Conservation (phyloP, 345 rosid genomes). For the Gossypium raimondii region DNA sequence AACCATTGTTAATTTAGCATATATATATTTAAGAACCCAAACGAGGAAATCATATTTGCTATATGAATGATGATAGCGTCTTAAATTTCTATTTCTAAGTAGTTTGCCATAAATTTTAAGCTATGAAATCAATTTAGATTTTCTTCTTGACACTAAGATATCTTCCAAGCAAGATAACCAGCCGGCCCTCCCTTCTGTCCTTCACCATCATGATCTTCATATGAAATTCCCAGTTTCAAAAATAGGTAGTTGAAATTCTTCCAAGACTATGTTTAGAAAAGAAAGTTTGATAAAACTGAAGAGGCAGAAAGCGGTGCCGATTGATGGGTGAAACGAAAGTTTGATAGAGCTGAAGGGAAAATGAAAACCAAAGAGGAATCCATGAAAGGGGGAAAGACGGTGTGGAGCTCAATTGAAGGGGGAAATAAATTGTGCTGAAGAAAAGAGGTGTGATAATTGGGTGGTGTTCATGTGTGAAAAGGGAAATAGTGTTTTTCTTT, state of each 20-base stretch:
- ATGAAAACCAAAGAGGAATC: background rate
- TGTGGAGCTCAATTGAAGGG: background rate
- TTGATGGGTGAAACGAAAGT: background rate
- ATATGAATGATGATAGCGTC: too few relatives aligned
- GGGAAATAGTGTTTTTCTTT: background rate
- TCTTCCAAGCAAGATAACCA: conserved; percentile 93
- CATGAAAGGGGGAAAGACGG: background rate
- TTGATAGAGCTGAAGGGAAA: background rate
- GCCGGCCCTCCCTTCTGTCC: conserved; percentile 79
- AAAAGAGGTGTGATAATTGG: background rate
- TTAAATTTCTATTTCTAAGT: too few relatives aligned
- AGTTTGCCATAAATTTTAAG: too few relatives aligned
- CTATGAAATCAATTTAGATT: too few relatives aligned
- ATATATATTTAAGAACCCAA: too few relatives aligned
- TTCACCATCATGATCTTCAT: conserved; percentile 38
- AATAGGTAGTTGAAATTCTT: conserved; percentile 13
- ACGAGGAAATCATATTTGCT: too few relatives aligned
- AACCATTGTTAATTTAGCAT: too few relatives aligned
- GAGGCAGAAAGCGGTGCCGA: conserved; percentile 14
- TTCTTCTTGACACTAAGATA: conserved; percentile 3
- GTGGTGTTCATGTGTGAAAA: conserved; percentile 3
- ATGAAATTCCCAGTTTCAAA: conserved; percentile 46
- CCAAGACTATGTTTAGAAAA: conserved; percentile 17
- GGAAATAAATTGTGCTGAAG: background rate
- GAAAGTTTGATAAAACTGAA: conserved; percentile 14